phyloP scores from a whole-genome alignment of 2,329 filamentous ascomycete species.

The Waltergamsia citrina region DNA sequence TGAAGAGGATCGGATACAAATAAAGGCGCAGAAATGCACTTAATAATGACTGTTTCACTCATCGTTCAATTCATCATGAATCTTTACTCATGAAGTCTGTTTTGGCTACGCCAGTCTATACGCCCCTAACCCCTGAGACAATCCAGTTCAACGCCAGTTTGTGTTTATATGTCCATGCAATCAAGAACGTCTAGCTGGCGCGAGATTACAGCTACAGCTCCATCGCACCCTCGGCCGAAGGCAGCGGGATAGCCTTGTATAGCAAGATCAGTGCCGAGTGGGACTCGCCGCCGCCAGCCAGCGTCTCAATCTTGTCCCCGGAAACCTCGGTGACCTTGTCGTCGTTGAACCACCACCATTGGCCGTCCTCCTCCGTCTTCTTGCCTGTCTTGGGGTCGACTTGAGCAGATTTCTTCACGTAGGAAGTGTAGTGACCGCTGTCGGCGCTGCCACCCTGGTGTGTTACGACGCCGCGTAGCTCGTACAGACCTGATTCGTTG shows the following conservation, averaged over 20 bases:
- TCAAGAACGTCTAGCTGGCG: not conserved
- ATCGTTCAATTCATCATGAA: too few relatives aligned
- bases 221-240: conserved; percentile 39
- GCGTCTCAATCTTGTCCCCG: conserved; percentile 78
- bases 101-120: too few relatives aligned
- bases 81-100: too few relatives aligned
- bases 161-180: not conserved
- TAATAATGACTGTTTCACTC: too few relatives aligned
- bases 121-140: too few relatives aligned
- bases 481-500: conserved; percentile 92
- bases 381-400: conserved; percentile 70
- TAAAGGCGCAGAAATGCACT: too few relatives aligned
- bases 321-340: conserved; percentile 93
- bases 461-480: conserved; percentile 87
- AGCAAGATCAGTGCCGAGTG: conserved; percentile 76
- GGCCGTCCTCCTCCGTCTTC: conserved; percentile 73
- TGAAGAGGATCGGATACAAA: too few relatives aligned
- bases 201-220: conserved; percentile 2
- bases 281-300: conserved; percentile 82
- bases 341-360: conserved; percentile 99
- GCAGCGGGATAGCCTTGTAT: conserved; percentile 66
- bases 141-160: conserved; percentile 1
- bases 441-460: conserved; percentile 96
- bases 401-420: conserved; percentile 81
- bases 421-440: conserved; percentile 95